Conservation (phyloP, 2,329 filamentous ascomycete species). For the Cladosporium sphaerospermum region DNA sequence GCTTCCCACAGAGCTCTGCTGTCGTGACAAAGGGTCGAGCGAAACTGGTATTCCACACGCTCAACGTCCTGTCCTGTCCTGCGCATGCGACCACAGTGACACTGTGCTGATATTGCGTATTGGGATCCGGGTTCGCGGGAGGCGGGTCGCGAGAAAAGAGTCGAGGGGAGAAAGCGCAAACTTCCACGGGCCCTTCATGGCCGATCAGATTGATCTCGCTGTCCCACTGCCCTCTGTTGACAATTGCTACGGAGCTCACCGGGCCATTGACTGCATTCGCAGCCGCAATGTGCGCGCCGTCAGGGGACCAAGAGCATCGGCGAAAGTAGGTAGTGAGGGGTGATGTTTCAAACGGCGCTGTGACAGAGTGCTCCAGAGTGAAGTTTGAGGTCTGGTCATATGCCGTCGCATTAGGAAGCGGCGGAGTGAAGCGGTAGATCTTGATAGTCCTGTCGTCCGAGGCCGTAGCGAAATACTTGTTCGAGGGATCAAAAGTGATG, state of each 20-base stretch:
- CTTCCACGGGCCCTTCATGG: constrained; percentile 93
- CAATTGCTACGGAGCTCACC: constrained; percentile 93
- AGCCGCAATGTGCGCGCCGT: constrained; percentile 93
- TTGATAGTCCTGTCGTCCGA: constrained; percentile 96
- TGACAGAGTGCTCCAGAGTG: constrained; percentile 85
- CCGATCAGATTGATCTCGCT: constrained; percentile 96
- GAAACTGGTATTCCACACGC: constrained; percentile 96
- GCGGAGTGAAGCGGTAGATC: constrained; percentile 90
- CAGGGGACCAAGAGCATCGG: constrained; percentile 93
- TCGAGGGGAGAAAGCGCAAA: constrained; percentile 92
- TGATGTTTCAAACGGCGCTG: constrained; percentile 78
- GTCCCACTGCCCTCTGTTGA: constrained; percentile 87
- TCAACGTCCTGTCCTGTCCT: constrained; percentile 92
- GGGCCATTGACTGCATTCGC: constrained; percentile 96
- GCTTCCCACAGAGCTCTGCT: constrained; percentile 82
- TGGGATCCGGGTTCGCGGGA: constrained; percentile 33
- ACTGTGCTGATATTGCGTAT: constrained; percentile 36
- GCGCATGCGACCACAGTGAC: constrained; percentile 96
- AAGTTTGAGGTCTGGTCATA: constrained; percentile 98
- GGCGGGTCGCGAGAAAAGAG: constrained; percentile 70
- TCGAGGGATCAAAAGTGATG: constrained; percentile 95
- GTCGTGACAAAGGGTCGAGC: constrained; percentile 84
- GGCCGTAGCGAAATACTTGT: constrained; percentile 98
- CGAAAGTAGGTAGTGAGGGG: constrained; percentile 96
- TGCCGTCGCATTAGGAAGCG: constrained; percentile 81